Evolutionary conservation across 2,329 filamentous ascomycete genomes (phyloP).

Genomic region (Raffaelea arxii): DNA sequence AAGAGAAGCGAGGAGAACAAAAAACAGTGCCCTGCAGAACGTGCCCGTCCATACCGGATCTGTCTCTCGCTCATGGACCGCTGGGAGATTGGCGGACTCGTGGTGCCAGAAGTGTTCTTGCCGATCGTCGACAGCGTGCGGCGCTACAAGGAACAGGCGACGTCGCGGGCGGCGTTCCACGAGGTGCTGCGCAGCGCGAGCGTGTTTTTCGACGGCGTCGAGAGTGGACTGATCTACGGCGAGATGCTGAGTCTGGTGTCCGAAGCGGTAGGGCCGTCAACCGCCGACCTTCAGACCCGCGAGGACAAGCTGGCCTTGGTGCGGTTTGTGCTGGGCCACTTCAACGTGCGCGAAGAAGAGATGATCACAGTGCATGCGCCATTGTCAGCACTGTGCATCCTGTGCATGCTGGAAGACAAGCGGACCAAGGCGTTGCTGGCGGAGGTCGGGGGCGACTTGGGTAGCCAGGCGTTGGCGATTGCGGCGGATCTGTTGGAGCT

Average conservation of each 20-base stretch:
- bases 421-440: conserved; percentile 23
- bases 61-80: conserved; percentile 95
- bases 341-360: conserved; percentile 92
- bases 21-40: conserved; percentile 45
- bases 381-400: conserved; percentile 57
- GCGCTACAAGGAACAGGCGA: conserved; percentile 56
- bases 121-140: conserved; percentile 75
- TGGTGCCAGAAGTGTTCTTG: conserved; percentile 82
- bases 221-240: conserved; percentile 86
- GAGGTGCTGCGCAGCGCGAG: conserved; percentile 90
- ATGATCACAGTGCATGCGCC: conserved; percentile 86
- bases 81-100: conserved; percentile 88
- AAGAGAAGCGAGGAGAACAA: too few species aligned
- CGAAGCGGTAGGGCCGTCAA: conserved; percentile 43
- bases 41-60: conserved; percentile 79
- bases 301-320: conserved; percentile 61
- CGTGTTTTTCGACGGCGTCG: conserved; percentile 94
- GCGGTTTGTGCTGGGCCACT: conserved; percentile 73
- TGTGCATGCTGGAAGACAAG: conserved; percentile 48
- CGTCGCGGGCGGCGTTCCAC: conserved; percentile 60
- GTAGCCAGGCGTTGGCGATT: conserved; percentile 33
- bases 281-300: conserved; percentile 33
- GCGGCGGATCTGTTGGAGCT: conserved; percentile 50
- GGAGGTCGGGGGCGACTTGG: conserved; percentile 10
- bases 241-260: conserved; percentile 64